Conservation (phyloP, 768 basidiomycete genomes). For the Suillus bovinus region DNA sequence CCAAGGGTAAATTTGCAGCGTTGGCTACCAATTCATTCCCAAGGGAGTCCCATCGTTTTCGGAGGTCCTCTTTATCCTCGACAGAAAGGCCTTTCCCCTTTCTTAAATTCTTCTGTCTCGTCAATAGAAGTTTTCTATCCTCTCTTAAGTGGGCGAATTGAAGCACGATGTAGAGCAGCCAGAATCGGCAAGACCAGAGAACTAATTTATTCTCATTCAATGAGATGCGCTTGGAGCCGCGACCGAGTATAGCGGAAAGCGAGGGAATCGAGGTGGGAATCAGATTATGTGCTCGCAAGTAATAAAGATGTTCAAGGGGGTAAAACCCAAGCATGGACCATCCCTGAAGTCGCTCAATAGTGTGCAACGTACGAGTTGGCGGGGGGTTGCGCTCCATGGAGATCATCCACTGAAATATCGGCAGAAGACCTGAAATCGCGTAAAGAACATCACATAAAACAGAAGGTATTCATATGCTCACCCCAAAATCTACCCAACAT, state of each 20-base stretch:
- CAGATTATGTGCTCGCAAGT: slow-evolving; percentile 59
- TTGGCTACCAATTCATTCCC: slow-evolving; percentile 76
- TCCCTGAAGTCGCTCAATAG: slow-evolving; percentile 77
- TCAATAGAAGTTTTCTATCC: slow-evolving; percentile 59
- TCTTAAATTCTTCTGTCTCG: slow-evolving; percentile 53
- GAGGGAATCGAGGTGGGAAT: slow-evolving; percentile 56
- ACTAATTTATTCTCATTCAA: slow-evolving; percentile 51
- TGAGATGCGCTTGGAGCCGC: slow-evolving; percentile 40
- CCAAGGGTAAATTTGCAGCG: slow-evolving; percentile 75
- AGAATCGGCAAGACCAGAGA: slow-evolving; percentile 78
- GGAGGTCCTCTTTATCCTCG: slow-evolving; percentile 56
- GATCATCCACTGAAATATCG: slow-evolving; percentile 79
- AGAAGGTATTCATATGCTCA: slow-evolving; percentile 32
- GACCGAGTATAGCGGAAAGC: slow-evolving; percentile 43
- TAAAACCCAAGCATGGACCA: slow-evolving; percentile 77
- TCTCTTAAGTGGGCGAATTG: slow-evolving; percentile 75
- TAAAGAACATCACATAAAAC: not conserved
- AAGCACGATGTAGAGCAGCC: slow-evolving; percentile 77
- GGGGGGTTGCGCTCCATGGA: slow-evolving; percentile 71
- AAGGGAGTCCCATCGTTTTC: slow-evolving; percentile 62
- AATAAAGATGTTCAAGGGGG: slow-evolving; percentile 76
- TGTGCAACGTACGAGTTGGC: slow-evolving; percentile 68
- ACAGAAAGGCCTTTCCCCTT: slow-evolving; percentile 57
- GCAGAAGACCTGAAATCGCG: slow-evolving; percentile 57
- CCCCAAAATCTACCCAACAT: slow-evolving; percentile 82